Conservation (phyloP, 2,329 filamentous ascomycete genomes). For the Epichloe sibirici region DNA sequence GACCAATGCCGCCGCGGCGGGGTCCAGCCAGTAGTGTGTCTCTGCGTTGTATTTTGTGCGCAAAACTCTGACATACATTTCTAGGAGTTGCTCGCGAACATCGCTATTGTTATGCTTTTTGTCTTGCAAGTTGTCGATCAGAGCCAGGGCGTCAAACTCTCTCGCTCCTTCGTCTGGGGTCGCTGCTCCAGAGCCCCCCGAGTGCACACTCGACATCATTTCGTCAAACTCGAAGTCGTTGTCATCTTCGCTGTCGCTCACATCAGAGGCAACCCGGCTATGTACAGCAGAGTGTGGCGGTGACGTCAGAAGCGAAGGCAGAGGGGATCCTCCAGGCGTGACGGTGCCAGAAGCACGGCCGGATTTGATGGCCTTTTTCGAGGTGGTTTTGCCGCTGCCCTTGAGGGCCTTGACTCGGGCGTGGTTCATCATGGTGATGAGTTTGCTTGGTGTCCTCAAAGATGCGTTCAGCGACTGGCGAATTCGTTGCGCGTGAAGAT, state of each 20-base stretch:
- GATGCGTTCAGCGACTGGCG: neutral
- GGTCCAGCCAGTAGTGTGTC: slow-evolving; percentile 37
- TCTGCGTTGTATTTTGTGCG: slow-evolving; percentile 30
- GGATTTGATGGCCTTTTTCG: slow-evolving; percentile 51
- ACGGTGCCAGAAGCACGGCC: slow-evolving; percentile 44
- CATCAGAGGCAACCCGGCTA: slow-evolving; percentile 52
- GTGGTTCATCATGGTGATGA: slow-evolving; percentile 41
- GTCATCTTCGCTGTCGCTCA: slow-evolving; percentile 40
- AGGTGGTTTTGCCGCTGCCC: slow-evolving; percentile 60
- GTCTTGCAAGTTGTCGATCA: slow-evolving; percentile 57
- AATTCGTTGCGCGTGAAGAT: neutral
- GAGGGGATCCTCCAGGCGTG: slow-evolving; percentile 47
- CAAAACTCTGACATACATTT: slow-evolving; percentile 34
- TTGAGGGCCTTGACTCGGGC: slow-evolving; percentile 55
- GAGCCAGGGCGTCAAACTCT: slow-evolving; percentile 47
- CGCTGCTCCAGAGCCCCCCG: slow-evolving; percentile 31
- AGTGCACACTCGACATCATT: slow-evolving; percentile 31
- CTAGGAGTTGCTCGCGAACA: slow-evolving; percentile 43
- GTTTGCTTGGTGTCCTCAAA: neutral
- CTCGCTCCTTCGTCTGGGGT: slow-evolving; percentile 55
- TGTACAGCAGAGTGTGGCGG: slow-evolving; percentile 45
- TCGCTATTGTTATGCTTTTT: slow-evolving; percentile 68
- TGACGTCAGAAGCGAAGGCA: slow-evolving; percentile 43
- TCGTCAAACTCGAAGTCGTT: slow-evolving; percentile 26
- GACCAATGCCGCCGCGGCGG: slow-evolving; percentile 39